These are phyloP conservation scores for Fusarium aywerte DNA, from an alignment of 2,329 filamentous ascomycete species.

Conservation along the genomic window DNA sequence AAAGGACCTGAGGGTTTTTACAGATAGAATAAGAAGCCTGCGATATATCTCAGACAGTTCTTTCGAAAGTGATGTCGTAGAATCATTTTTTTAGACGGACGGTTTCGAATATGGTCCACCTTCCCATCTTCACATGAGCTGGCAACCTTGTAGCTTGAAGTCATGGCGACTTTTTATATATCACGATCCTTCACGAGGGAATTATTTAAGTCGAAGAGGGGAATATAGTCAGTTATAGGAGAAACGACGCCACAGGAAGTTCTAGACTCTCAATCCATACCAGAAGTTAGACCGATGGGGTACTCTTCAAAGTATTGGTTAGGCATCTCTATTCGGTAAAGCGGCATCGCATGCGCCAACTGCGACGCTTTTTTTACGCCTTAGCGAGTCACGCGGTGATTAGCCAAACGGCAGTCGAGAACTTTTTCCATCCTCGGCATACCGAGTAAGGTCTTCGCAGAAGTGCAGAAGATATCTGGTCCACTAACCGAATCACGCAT, in stretches of 20 bases:
- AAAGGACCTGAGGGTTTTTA: not conserved
- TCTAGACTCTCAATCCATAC: not conserved
- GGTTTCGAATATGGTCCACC: not conserved
- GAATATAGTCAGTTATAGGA: not conserved
- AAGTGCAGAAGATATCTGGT: not conserved
- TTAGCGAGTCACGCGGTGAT: not conserved
- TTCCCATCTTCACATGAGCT: not conserved
- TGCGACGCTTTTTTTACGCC: not conserved
- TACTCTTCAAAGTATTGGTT: not conserved
- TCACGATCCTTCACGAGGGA: not conserved
- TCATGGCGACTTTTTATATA: not conserved
- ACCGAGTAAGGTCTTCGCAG: too few relatives aligned
- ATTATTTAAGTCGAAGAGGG: not conserved
- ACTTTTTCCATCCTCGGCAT: not conserved
- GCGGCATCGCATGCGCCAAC: not conserved
- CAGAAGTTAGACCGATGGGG: not conserved
- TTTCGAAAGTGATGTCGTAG: not conserved
- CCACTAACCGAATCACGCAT: not conserved
- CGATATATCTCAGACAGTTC: conserved; percentile 3
- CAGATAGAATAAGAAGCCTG: not conserved
- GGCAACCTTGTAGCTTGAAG: not conserved
- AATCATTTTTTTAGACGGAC: not conserved
- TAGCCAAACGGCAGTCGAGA: not conserved
- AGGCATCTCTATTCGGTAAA: not conserved
- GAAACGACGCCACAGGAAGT: not conserved